A percentile compares a stretch with the other conserved stretches of the same genome.
Conservation (phyloP, 768 basidiomycete species). For the Cystobasidium onofrii region DNA sequence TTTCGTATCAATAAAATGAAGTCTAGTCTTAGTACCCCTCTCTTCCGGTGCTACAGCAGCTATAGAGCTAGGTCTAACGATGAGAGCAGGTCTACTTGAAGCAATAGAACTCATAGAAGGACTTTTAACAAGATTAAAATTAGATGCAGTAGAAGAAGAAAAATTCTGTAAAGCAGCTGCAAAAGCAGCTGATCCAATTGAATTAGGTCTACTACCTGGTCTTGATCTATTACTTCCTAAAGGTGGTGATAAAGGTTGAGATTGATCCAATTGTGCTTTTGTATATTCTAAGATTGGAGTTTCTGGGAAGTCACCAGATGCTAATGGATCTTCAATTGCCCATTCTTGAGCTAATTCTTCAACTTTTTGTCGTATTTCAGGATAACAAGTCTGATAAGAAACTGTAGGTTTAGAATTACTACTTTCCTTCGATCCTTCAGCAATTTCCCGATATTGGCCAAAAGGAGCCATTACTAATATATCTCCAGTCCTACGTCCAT, state of each 20-base stretch:
- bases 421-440: not conserved
- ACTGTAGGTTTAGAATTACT: not conserved
- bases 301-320: constrained; percentile 15
- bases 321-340: constrained; percentile 22
- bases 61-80: constrained; percentile 15
- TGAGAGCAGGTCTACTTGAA: not conserved
- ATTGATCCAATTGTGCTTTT: constrained; percentile 21
- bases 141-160: not conserved
- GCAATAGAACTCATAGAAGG: not conserved
- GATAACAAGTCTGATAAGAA: not conserved
- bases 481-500: constrained; percentile 22
- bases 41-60: constrained; percentile 7
- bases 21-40: constrained; percentile 18
- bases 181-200: not conserved
- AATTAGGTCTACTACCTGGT: not conserved
- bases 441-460: not conserved
- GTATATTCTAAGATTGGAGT: constrained; percentile 23
- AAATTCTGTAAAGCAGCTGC: not conserved
- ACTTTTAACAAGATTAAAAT: not conserved
- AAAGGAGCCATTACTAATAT: constrained; percentile 23
- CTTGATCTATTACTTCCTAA: not conserved
- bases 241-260: not conserved
- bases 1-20: constrained; percentile 21
- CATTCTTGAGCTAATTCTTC: constrained; percentile 1
- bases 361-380: not conserved